Evolutionary conservation across 2,329 filamentous ascomycete species (phyloP).

Genomic region (Daldinia sp.): DNA sequence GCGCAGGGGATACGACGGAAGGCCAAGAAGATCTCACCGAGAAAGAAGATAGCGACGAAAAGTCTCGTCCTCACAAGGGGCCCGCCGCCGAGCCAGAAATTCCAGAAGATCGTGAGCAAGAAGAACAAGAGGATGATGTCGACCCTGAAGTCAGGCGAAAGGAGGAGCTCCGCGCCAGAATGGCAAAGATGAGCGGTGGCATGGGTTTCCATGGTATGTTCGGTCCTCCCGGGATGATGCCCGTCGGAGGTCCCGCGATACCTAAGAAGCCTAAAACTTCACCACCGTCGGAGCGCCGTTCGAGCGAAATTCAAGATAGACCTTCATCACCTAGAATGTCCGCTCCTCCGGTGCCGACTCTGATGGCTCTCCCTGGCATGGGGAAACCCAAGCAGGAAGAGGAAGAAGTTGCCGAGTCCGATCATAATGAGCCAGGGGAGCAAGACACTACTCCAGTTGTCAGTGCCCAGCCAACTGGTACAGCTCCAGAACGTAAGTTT

Average conservation of each 20-base stretch:
- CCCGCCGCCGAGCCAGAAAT: constrained; percentile 48
- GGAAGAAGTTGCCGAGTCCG: constrained; percentile 55
- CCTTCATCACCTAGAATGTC: constrained; percentile 52
- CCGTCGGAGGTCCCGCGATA: constrained; percentile 59
- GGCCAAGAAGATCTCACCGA: constrained; percentile 69
- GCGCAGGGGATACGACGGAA: constrained; percentile 70
- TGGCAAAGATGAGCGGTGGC: constrained; percentile 98
- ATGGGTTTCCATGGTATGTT: constrained; percentile 93
- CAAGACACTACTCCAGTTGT: constrained; percentile 46
- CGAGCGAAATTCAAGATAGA: constrained; percentile 55
- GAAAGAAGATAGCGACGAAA: constrained; percentile 78
- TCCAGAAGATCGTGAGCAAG: constrained; percentile 66
- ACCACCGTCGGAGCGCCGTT: constrained; percentile 51
- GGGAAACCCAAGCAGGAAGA: constrained; percentile 61
- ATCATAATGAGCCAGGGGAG: constrained; percentile 54
- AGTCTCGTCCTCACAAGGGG: constrained; percentile 52
- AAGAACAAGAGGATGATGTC: constrained; percentile 86
- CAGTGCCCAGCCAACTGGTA: constrained; percentile 40
- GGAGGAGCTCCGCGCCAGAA: constrained; percentile 89
- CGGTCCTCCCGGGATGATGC: constrained; percentile 73
- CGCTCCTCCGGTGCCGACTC: constrained; percentile 64
- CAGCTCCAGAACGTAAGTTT: constrained; percentile 43
- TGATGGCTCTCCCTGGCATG: constrained; percentile 78
- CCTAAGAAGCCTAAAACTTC: constrained; percentile 66
- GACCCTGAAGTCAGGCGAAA: constrained; percentile 87